Evolutionary conservation across 352 stramenopile genomes (phyloP).

Genomic region (Phytopythium cucurbitacearum): DNA sequence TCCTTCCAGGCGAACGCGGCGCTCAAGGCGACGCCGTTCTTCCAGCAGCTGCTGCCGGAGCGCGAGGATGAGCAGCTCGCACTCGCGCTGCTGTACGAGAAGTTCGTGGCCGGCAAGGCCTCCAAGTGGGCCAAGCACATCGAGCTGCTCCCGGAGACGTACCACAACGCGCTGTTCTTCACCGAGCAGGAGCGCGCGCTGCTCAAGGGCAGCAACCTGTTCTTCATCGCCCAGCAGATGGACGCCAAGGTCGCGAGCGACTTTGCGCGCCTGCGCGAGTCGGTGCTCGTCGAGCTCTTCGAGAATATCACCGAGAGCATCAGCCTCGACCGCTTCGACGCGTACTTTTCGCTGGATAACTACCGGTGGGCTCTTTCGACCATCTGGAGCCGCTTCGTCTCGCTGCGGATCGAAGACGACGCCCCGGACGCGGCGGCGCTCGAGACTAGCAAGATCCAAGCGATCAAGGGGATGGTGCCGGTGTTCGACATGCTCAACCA

Average conservation of each 20-base stretch:
- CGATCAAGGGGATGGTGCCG: conserved; percentile 76
- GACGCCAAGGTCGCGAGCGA: conserved; percentile 46
- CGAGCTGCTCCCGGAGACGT: conserved; percentile 42
- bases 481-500: conserved; percentile 89
- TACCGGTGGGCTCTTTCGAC: conserved; percentile 85
- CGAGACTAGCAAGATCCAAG: conserved; percentile 14
- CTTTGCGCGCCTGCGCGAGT: conserved; percentile 32
- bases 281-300: conserved; percentile 46
- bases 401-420: conserved; percentile 26
- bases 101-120: conserved; percentile 28
- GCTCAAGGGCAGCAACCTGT: conserved; percentile 61
- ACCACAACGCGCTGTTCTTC: conserved; percentile 78
- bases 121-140: conserved; percentile 71
- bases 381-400: conserved; percentile 86
- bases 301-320: conserved; percentile 26
- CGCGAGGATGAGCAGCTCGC: conserved; percentile 66
- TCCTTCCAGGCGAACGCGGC: conserved; percentile 22
- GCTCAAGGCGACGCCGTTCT: conserved; percentile 39
- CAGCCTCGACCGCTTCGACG: conserved; percentile 22
- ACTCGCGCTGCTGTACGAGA: conserved; percentile 70
- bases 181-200: conserved; percentile 23
- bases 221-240: conserved; percentile 63
- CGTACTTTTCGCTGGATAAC: conserved; percentile 57
- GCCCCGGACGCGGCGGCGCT: conserved; percentile 6
- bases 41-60: conserved; percentile 36